Evolutionary conservation across 257 asterid genomes (phyloP).

Genomic region (Solanum clarkiae): DNA sequence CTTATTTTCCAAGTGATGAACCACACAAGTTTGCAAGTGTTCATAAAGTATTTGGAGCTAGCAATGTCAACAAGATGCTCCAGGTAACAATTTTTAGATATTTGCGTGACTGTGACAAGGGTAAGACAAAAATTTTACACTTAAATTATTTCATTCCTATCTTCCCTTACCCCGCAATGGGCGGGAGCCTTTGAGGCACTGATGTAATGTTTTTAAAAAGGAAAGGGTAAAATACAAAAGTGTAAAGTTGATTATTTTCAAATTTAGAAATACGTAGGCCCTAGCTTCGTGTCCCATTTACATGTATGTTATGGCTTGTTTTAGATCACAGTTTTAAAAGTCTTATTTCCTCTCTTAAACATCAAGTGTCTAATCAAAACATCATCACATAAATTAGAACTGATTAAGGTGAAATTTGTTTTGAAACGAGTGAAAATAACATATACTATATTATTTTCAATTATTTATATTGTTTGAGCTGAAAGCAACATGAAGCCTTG

Average conservation of each 20-base stretch:
- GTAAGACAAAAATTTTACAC: background rate
- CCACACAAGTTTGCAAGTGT: constrained; percentile 88
- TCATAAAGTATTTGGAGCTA: constrained; percentile 88
- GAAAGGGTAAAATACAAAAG: too few species aligned
- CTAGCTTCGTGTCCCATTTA: background rate
- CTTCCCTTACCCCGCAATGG: too few species aligned
- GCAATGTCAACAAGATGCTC: constrained; percentile 91
- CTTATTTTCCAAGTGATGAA: constrained; percentile 86
- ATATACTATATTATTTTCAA: background rate
- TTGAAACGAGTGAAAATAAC: background rate
- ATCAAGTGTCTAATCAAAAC: background rate
- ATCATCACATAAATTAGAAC: background rate
- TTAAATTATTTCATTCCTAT: too few species aligned
- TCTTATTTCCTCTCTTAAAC: too few species aligned
- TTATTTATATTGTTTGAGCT: background rate
- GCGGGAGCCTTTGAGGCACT: too few species aligned
- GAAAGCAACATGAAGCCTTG: background rate
- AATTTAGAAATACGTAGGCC: background rate
- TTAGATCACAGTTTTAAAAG: too few species aligned
- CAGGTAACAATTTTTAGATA: constrained; percentile 28
- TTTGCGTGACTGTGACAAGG: background rate
- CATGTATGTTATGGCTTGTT: background rate
- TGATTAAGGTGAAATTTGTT: background rate
- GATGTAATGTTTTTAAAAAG: too few species aligned
- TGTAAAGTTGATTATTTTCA: background rate